Evolutionary conservation across 2,329 filamentous ascomycete species (phyloP).

Genomic region (Neobulgaria alba): DNA sequence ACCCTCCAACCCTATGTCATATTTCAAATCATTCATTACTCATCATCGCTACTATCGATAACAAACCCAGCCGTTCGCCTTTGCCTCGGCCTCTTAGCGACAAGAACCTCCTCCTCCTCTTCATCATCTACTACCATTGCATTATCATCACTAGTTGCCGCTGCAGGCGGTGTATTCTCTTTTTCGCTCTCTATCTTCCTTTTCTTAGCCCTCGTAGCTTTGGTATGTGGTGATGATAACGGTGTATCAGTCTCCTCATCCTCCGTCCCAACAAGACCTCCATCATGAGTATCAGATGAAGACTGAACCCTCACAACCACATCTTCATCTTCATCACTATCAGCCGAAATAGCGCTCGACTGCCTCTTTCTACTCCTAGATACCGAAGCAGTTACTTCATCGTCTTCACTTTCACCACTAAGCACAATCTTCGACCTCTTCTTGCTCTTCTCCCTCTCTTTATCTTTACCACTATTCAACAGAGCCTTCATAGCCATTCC

Average conservation of each 20-base stretch:
- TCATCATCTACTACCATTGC: conserved; percentile 15
- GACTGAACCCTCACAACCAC: conserved; percentile 23
- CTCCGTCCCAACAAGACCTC: conserved; percentile 26
- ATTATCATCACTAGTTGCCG: conserved; percentile 1
- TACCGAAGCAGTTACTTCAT: conserved; percentile 12
- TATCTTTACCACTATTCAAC: conserved; percentile 16
- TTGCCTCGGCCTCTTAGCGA: conserved; percentile 24
- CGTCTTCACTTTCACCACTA: conserved; percentile 25
- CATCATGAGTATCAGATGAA: conserved; percentile 18
- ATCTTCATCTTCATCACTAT: conserved; percentile 26
- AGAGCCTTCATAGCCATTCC: conserved; percentile 25
- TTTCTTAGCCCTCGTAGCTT: conserved; percentile 31
- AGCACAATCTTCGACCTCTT: conserved; percentile 14
- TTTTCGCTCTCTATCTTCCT: conserved; percentile 29
- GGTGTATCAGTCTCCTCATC: conserved; percentile 32
- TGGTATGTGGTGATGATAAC: conserved; percentile 31
- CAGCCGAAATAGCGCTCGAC: conserved; percentile 16
- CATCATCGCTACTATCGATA: conserved; percentile 48
- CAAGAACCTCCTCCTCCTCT: conserved; percentile 35
- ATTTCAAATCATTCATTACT: conserved; percentile 20
- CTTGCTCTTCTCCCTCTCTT: conserved; percentile 9
- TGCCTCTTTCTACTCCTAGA: conserved; percentile 16
- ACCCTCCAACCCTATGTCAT: no score
- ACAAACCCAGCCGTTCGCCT: conserved; percentile 46
- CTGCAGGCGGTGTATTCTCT: conserved; percentile 3